These are phyloP conservation scores for Serendipita vermifera DNA, from an alignment of 768 basidiomycete genomes.

Conservation along the genomic window DNA sequence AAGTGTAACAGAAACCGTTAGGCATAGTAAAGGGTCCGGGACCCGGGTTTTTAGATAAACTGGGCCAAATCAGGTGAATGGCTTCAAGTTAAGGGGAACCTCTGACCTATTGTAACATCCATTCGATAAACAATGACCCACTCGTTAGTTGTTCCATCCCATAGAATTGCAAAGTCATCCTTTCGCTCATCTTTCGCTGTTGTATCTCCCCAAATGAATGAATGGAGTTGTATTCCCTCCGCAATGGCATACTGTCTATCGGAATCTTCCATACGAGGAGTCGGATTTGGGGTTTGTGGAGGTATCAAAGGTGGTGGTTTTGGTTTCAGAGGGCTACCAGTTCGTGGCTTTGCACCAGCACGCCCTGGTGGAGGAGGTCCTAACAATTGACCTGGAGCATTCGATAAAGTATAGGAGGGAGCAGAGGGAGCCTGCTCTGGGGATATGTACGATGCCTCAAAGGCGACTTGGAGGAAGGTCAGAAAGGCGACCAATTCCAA, in stretches of 20 bases:
- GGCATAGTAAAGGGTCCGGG: conserved; percentile 61
- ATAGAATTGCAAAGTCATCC: conserved; percentile 43
- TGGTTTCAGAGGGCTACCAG: conserved; percentile 29
- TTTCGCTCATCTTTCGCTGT: conserved; percentile 22
- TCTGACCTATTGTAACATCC: conserved; percentile 66
- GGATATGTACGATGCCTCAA: conserved; percentile 61
- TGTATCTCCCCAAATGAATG: conserved; percentile 64
- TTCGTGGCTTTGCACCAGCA: not conserved
- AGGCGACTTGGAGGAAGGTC: conserved; percentile 57
- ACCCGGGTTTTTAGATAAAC: conserved; percentile 63
- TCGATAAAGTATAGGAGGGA: conserved; percentile 27
- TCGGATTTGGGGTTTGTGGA: conserved; percentile 74
- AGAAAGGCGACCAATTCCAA: conserved; percentile 43
- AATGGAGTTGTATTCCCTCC: conserved; percentile 61
- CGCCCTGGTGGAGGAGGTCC: conserved; percentile 38
- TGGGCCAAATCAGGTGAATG: conserved; percentile 21
- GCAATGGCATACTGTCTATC: conserved; percentile 67
- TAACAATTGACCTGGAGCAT: conserved; percentile 26
- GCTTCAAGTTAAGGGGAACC: not conserved
- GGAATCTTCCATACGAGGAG: conserved; percentile 54
- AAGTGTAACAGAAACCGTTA: conserved; percentile 79
- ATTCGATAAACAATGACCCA: conserved; percentile 80
- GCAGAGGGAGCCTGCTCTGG: conserved; percentile 35
- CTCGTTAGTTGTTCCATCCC: conserved; percentile 41
- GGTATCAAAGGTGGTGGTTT: conserved; percentile 58